A percentile compares a stretch with the other conserved stretches of the same genome.
phyloP scores from a whole-genome alignment of 148 eudicot genomes.

The Fagopyrum homotropicum region DNA sequence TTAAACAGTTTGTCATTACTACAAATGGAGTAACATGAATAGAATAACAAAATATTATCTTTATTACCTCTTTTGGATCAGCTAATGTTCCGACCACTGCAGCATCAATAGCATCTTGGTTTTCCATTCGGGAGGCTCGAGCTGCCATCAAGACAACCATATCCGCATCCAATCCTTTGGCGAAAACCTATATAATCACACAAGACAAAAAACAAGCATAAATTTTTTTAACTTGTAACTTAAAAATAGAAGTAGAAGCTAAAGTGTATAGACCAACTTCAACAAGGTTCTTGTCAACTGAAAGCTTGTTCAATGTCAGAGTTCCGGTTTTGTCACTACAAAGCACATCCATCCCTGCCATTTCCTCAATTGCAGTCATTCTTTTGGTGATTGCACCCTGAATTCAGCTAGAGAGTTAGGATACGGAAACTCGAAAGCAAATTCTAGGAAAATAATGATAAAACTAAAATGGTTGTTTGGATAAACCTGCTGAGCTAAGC shows the following conservation, averaged over 20 bases:
- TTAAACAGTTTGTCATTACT: background rate
- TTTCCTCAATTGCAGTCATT: conserved; percentile 16
- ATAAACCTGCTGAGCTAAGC: conserved; percentile 40
- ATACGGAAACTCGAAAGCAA: background rate
- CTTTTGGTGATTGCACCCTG: conserved; percentile 14
- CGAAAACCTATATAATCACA: conserved; percentile 7
- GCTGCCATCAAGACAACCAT: conserved; percentile 13
- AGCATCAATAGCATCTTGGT: conserved; percentile 17
- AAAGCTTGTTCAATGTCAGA: conserved; percentile 12
- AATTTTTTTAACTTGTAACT: background rate
- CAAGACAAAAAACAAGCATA: background rate
- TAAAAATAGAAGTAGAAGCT: background rate
- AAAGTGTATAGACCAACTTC: background rate
- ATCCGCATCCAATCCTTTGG: conserved; percentile 11
- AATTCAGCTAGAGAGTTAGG: background rate
- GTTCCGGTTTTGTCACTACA: conserved; percentile 19
- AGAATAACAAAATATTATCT: background rate
- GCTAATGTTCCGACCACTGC: conserved; percentile 6
- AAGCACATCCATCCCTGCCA: conserved; percentile 20
- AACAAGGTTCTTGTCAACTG: conserved; percentile 14
- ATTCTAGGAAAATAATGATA: background rate
- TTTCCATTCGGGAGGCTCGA: conserved; percentile 11
- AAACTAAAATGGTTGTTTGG: background rate
- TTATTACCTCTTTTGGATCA: conserved; percentile 14
- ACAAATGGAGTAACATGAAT: background rate